phyloP scores from a whole-genome alignment of 495 filamentous ascomycete species.

The Chaetomium fimeti region DNA sequence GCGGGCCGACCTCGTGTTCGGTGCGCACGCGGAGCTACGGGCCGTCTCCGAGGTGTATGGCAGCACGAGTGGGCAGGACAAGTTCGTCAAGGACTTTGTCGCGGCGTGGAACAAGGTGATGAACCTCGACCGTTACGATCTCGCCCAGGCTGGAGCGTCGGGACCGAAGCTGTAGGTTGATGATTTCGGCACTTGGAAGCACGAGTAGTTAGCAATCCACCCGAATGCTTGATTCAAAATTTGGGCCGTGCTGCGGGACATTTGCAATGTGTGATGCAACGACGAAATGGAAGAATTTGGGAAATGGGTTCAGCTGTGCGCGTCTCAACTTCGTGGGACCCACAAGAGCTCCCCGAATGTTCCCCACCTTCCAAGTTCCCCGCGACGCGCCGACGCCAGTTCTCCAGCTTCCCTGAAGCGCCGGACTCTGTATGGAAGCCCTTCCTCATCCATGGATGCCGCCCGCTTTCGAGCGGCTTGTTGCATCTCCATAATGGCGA shows the following conservation, averaged over 20 bases:
- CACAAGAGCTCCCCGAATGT: no score
- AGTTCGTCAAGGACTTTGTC: conserved; percentile 69
- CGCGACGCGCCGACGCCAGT: no score
- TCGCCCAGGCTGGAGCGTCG: conserved; percentile 26
- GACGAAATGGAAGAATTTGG: no score
- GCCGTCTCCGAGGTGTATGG: conserved; percentile 67
- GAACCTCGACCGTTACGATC: conserved; percentile 67
- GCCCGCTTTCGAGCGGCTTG: no score
- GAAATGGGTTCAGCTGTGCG: no score
- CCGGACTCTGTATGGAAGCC: no score
- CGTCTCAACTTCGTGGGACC: no score
- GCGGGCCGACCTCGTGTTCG: conserved; percentile 67
- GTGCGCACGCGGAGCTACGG: conserved; percentile 67
- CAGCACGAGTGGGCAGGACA: conserved; percentile 51
- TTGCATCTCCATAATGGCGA: no score
- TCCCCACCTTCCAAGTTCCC: no score
- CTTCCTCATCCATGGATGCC: no score
- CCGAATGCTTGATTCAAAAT: not conserved
- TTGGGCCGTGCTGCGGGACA: not conserved
- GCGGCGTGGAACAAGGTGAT: conserved; percentile 69
- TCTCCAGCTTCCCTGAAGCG: no score
- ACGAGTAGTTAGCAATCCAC: conserved; percentile 1
- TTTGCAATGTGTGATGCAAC: not conserved
- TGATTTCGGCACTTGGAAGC: not conserved
- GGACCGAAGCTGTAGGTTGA: conserved; percentile 16